Evolutionary conservation across 805 yeast genomes (phyloP), one percentile per base, ranked within the genome.

Genomic region (Saturnispora sekii): DNA sequence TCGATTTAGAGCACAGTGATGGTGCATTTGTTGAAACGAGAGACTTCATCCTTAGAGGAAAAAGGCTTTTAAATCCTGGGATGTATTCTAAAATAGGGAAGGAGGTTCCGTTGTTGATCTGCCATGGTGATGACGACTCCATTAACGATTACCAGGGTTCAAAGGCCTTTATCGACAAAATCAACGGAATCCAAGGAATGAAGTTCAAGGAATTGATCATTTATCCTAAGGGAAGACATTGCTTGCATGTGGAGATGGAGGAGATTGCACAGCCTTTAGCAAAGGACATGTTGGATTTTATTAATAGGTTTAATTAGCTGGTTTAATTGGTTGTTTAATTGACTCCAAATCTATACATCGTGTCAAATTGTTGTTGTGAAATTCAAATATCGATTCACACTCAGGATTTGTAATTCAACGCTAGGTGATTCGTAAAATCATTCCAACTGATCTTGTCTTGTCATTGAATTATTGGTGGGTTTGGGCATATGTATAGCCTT

Each of bases 31-130:
- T 68, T 41, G 75, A 73, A 56, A 68, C 79, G 34, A 61, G 74
- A 54, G 89, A 79, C 51, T 78, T 83, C 68, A 56, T 83, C 33
- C 58, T 60, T 10, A 67, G 89, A 44, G 93, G 93, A n/a, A 69
- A 72, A 47, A 60, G 57, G 15, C 64, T 84, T 38, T 57, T 70
- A 32, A 57, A 66, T 5, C 61, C 56, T 4, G 61, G 66, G 3
- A 58, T 60, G 35, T 69, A 66, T 43, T 51, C 65, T 3, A 60
- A 65, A 37, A 61, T 66, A 44, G 59, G 61, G 37, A 60, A 66
- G 5, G 55, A 66, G 7, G 65, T 70, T 10, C 77, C 84, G 0
- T 53, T 82, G 4, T 58, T 79, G 29, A 62, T 84, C 10, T 52
- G 76, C 36, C 90, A 83, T 57, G 88, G 90, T 29, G 64, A 67